Evolutionary conservation across 1,284 basidiomycete species (phyloP).

Genomic region (Schizophyllum amplum): DNA sequence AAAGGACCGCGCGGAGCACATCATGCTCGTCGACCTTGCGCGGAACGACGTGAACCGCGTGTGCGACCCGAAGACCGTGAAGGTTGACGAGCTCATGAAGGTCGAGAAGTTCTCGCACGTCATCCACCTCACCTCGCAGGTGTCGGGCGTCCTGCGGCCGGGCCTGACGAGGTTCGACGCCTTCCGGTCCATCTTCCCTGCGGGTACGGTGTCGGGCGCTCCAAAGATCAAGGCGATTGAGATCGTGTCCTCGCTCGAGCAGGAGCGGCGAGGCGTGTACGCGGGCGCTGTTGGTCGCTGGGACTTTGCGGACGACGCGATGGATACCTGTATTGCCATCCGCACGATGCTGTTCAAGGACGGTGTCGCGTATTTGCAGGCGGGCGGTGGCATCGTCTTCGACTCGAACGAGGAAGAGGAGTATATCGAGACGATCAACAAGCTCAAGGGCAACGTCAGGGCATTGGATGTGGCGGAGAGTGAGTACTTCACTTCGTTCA

Average conservation of each 20-base stretch:
- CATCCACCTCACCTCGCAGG: conserved; percentile 94
- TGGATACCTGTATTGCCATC: conserved; percentile 99
- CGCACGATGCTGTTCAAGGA: conserved; percentile 98
- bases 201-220: conserved; percentile 98
- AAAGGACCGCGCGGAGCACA: conserved; percentile 97
- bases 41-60: conserved; percentile 99
- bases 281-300: conserved; percentile 97
- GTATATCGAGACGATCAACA: conserved; percentile 94
- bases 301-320: conserved; percentile 90
- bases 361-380: conserved; percentile 88
- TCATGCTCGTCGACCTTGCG: conserved; percentile 98
- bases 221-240: conserved; percentile 99
- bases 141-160: conserved; percentile 81
- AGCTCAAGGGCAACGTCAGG: conserved; percentile 81
- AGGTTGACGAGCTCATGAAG: conserved; percentile 92
- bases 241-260: conserved; percentile 81
- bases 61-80: conserved; percentile 91
- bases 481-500: conserved; percentile 34
- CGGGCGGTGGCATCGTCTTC: conserved; percentile 96
- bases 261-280: conserved; percentile 90
- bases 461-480: conserved; percentile 89
- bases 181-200: conserved; percentile 98
- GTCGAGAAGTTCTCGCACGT: conserved; percentile 98
- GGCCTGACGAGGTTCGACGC: conserved; percentile 92
- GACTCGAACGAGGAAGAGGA: conserved; percentile 98